phyloP scores from a whole-genome alignment of 768 basidiomycete genomes.

The Tephrocybe sp. region DNA sequence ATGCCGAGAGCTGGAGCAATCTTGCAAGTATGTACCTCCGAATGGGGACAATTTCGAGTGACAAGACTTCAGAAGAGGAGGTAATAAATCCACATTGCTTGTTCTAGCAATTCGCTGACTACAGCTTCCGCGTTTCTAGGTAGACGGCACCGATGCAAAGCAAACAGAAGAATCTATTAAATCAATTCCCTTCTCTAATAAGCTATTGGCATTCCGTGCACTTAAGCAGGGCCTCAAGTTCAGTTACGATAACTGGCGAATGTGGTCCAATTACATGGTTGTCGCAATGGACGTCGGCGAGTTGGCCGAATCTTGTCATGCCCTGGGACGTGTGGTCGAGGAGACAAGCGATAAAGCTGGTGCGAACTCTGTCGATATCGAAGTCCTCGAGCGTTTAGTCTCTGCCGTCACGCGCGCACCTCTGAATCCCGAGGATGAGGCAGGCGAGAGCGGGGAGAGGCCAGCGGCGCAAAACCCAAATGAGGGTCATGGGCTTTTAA shows the following conservation, averaged over 20 bases:
- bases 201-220: slow-evolving; percentile 87
- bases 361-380: slow-evolving; percentile 70
- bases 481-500: slow-evolving; percentile 63
- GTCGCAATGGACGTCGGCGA: slow-evolving; percentile 93
- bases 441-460: slow-evolving; percentile 17
- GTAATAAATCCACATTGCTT: slow-evolving; percentile 9
- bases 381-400: slow-evolving; percentile 87
- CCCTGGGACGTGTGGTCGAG: slow-evolving; percentile 79
- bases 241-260: slow-evolving; percentile 90
- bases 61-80: slow-evolving; percentile 22
- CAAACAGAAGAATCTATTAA: slow-evolving; percentile 19
- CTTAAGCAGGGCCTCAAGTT: slow-evolving; percentile 86
- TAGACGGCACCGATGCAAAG: background rate
- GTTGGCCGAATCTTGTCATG: slow-evolving; percentile 82
- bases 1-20: slow-evolving; percentile 98
- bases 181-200: slow-evolving; percentile 64
- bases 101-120: background rate
- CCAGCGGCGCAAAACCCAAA: slow-evolving; percentile 41
- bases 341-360: slow-evolving; percentile 51
- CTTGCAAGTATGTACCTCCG: slow-evolving; percentile 92
- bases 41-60: slow-evolving; percentile 43
- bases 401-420: slow-evolving; percentile 72
- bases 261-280: slow-evolving; percentile 98
- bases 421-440: slow-evolving; percentile 34
- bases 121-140: background rate